phyloP scores from a whole-genome alignment of 2,329 filamentous ascomycete genomes.

The Aspergillus flavus region DNA sequence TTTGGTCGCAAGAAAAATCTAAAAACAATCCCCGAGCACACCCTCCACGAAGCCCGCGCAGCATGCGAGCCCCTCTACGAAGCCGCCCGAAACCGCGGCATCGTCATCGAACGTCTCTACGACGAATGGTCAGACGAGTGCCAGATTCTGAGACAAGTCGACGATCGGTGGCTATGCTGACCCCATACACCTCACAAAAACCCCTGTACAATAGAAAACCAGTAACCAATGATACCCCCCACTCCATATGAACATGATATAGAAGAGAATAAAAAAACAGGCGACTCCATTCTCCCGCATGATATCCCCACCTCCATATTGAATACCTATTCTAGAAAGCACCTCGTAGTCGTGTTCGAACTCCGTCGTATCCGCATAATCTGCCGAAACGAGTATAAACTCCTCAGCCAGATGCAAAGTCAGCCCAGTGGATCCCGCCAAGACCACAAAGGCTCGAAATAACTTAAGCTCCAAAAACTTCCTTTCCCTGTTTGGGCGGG shows the following conservation, averaged over 20 bases:
- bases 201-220: neutral
- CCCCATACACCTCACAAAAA: neutral
- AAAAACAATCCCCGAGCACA: conserved; percentile 4
- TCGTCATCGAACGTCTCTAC: conserved; percentile 20
- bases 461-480: neutral
- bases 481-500: neutral
- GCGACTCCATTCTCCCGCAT: neutral
- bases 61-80: conserved; percentile 24
- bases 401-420: neutral
- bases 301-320: neutral
- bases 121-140: conserved; percentile 18
- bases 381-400: neutral
- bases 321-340: neutral
- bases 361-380: neutral
- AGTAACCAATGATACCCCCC: neutral
- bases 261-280: neutral
- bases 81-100: conserved; percentile 19
- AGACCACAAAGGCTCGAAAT: neutral
- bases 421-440: neutral
- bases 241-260: neutral
- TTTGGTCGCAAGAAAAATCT: neutral
- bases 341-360: neutral
- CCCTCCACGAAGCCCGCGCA: conserved; percentile 17
- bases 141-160: conserved; percentile 17
- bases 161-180: conserved; percentile 23